Base-by-base conservation (phyloP, 2,329 filamentous ascomycete genomes). In the Pezicula neosporulosa region DNA sequence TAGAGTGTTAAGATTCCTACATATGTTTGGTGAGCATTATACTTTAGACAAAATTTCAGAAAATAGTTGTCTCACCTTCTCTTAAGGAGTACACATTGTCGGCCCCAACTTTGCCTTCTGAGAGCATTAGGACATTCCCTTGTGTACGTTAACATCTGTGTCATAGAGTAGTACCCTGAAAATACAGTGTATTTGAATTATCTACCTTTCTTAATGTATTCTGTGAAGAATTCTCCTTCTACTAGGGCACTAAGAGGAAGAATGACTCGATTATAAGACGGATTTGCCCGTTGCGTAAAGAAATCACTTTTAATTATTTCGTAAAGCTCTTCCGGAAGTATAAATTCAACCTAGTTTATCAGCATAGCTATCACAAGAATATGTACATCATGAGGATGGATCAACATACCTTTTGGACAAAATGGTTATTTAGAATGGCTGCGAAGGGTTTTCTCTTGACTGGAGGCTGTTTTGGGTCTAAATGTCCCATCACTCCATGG, bases 121-220 rank as follows among this genome's bases (percentile, higher is more conserved):
- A 96, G 2, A 96, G 77, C 87, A 97, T 89, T 59, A 89, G 69
- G 45, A 95, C 74, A 64, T 90, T 85, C 5, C 90, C 90, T 91
- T 53, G 15, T 3, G 33, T 44, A 6, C 16, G 15, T 39, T 39
- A 39, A 39, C 19, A 16, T 16, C 5, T 39, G 15, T 9, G 15
- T 28, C 13, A 33, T 16, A 39, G 16, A 37, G 33, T 9, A 37
- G 33, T 9, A 10, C 16, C 48, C 6, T 39, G 1, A 15, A 18
- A 6, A n/a, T 13, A 10, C 12, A 13, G 30, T 9, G 4, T 6
- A 1, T 16, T n/a, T 39, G 6, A 10, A 30, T 27, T 39, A 24
- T 28, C 24, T 16, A 64, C 63, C 62, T 60, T 56, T 79, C 68
- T 96, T 96, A 59, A 97, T 85, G 65, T 95, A 92, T 41, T 84